A percentile compares a stretch with the other conserved stretches of the same genome.
These are phyloP conservation scores for Pseudogymnoascus sp. DNA, from an alignment of 2,329 filamentous ascomycete genomes.

Conservation along the genomic window DNA sequence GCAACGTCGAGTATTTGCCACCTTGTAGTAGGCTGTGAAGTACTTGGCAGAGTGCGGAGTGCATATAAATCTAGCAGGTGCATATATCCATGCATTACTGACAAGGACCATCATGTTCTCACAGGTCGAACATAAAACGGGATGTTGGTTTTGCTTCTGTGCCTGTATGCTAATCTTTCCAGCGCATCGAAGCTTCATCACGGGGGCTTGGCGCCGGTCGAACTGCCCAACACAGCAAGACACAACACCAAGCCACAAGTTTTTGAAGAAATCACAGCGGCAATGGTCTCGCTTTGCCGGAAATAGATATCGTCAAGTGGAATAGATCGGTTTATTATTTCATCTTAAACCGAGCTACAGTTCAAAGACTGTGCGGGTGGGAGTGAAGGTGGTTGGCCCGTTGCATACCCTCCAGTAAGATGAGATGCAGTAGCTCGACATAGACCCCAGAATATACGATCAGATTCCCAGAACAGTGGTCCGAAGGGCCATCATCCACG, in stretches of 20 bases:
- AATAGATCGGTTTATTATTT: conserved; percentile 4
- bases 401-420: neutral
- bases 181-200: neutral
- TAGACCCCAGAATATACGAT: neutral
- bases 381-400: neutral
- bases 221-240: conserved; percentile 1
- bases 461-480: neutral
- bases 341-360: neutral
- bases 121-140: neutral
- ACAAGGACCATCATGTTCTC: neutral
- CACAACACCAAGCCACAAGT: neutral
- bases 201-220: neutral
- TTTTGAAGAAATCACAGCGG: neutral
- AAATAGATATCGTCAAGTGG: conserved; percentile 7
- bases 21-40: neutral
- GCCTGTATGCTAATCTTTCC: neutral
- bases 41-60: neutral
- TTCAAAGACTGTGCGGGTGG: neutral
- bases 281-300: neutral
- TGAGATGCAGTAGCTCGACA: conserved; percentile 8
- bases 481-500: neutral
- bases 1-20: neutral
- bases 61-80: conserved; percentile 2
- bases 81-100: neutral
- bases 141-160: neutral